phyloP scores from a whole-genome alignment of 768 basidiomycete species.

The Tylopilus balloui region DNA sequence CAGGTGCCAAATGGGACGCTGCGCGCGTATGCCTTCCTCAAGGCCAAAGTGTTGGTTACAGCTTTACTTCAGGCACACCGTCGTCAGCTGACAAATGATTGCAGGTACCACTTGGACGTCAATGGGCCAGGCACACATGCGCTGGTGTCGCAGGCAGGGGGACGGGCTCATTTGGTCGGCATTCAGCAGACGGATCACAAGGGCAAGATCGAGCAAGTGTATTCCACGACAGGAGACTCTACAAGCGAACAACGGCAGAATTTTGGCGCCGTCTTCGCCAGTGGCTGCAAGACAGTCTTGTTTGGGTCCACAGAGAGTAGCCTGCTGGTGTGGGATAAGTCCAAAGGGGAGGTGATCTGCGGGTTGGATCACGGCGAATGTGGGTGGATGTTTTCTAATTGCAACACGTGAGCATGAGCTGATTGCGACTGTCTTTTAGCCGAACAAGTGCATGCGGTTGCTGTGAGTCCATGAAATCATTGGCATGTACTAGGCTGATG shows the following conservation, averaged over 20 bases:
- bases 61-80: neutral
- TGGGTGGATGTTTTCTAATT: constrained; percentile 26
- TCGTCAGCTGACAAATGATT: constrained; percentile 9
- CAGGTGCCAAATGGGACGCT: constrained; percentile 64
- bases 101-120: constrained; percentile 52
- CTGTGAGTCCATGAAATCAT: constrained; percentile 25
- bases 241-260: constrained; percentile 28
- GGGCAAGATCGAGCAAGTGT: constrained; percentile 51
- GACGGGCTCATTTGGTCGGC: constrained; percentile 47
- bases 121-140: constrained; percentile 46
- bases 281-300: constrained; percentile 48
- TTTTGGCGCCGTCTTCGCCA: constrained; percentile 53
- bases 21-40: constrained; percentile 55
- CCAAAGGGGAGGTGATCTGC: constrained; percentile 48
- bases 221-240: constrained; percentile 37
- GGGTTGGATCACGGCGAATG: constrained; percentile 60
- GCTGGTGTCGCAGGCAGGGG: constrained; percentile 49
- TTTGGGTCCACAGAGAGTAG: constrained; percentile 54
- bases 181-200: constrained; percentile 47
- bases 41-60: constrained; percentile 52
- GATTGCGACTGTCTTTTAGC: constrained; percentile 18
- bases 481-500: constrained; percentile 24
- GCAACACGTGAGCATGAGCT: constrained; percentile 2
- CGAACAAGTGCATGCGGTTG: constrained; percentile 31
- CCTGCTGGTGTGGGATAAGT: constrained; percentile 59